These are phyloP conservation scores for Aspergillus sojae DNA, from an alignment of 2,329 filamentous ascomycete genomes.

Conservation along the genomic window DNA sequence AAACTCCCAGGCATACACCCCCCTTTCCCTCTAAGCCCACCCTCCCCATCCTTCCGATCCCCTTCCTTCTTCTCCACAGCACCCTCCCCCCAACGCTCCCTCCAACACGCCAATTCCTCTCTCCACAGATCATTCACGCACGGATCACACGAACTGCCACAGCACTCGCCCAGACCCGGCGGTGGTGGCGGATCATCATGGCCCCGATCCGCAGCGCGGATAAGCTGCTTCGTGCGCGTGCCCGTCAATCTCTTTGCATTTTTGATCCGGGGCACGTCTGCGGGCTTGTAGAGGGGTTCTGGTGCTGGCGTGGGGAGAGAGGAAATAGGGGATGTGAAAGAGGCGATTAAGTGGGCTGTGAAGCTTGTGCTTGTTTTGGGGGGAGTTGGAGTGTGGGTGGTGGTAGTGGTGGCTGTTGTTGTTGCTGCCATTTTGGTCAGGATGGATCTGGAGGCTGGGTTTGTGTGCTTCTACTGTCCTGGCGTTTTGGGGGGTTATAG, in stretches of 20 bases:
- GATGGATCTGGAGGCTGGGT: too few relatives aligned
- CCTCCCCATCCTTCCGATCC: constrained; percentile 1
- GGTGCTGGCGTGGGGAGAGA: constrained; percentile 18
- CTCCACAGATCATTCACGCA: constrained; percentile 40
- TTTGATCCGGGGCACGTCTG: constrained; percentile 31
- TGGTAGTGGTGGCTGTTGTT: background rate
- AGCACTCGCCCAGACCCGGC: constrained; percentile 36
- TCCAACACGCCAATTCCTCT: constrained; percentile 38
- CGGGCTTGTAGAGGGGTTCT: constrained; percentile 24
- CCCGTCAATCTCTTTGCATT: constrained; percentile 32
- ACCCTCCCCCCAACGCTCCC: constrained; percentile 35
- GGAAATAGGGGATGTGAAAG: constrained; percentile 1
- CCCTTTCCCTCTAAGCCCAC: constrained; percentile 8
- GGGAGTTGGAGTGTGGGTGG: background rate
- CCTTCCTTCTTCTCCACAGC: constrained; percentile 14
- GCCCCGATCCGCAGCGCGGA: constrained; percentile 32
- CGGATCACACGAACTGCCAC: constrained; percentile 41
- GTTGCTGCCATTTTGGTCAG: background rate
- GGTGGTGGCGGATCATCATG: constrained; percentile 36
- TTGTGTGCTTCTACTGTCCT: too few relatives aligned
- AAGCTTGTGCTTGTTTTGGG: constrained; percentile 2
- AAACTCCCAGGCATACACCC: constrained; percentile 25
- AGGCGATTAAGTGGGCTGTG: constrained; percentile 1
- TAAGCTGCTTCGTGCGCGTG: constrained; percentile 37
- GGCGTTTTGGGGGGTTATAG: background rate